Conservation (phyloP, 306 rosid species). For the Mimosa bimucronata region DNA sequence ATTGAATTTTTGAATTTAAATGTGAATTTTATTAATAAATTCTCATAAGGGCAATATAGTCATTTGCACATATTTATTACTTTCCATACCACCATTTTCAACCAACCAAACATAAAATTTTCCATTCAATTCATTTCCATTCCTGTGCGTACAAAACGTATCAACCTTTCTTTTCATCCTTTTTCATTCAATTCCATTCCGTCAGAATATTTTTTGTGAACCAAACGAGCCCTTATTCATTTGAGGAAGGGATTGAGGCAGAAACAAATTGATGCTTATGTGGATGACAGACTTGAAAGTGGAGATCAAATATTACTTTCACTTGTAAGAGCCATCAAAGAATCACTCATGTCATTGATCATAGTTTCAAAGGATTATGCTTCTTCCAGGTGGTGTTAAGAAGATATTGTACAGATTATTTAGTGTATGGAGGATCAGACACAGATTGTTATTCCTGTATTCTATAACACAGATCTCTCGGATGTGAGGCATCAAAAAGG, state of each 20-base stretch:
- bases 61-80: no score
- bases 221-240: no score
- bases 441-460: conserved; percentile 18
- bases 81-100: no score
- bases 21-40: no score
- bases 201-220: no score
- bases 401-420: conserved; percentile 7
- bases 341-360: conserved; percentile 7
- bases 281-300: neutral
- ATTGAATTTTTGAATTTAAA: no score
- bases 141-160: no score
- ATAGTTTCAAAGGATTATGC: conserved; percentile 16
- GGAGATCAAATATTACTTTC: conserved; percentile 14
- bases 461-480: conserved; percentile 11
- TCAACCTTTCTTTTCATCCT: no score
- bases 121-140: no score
- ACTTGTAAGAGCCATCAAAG: conserved; percentile 8
- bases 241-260: neutral
- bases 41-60: no score
- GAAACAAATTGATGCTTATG: conserved; percentile 3
- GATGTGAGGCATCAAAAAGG: conserved; percentile 24
- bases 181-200: no score
- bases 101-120: no score
- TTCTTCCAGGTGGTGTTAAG: conserved; percentile 22
- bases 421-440: neutral